Evolutionary conservation across 768 basidiomycete species (phyloP), one percentile per base, ranked within the genome.

Genomic region (Boletus edulis): DNA sequence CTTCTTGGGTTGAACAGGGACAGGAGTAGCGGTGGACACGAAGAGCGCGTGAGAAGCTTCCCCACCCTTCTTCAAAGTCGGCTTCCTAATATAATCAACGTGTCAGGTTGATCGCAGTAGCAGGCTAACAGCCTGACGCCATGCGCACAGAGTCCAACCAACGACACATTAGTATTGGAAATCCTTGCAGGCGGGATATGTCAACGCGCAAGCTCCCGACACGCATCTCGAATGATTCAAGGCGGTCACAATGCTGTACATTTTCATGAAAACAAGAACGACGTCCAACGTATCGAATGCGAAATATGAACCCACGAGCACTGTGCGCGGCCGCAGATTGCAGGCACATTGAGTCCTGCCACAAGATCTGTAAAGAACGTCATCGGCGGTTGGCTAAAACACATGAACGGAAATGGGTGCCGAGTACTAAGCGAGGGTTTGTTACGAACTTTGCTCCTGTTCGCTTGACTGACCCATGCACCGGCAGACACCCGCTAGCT

Each of bases 191-290:
- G 32, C 27, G 34, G 46, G 13, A 49, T 52, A 53, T 49, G 57
- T 53, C 52, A 57, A 51, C 32, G 31, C 32, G 52, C 34, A 31
- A 51, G 22, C 18, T 24, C 44, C 35, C 49, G 46, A 39, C 43
- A 50, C 32, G 34, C 43, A 46, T 42, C 44, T 49, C 55, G 44
- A 46, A 50, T 39, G 22, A n/a, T n/a, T n/a, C n/a, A 44, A 37
- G 48, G 50, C 24, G 34, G 46, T 39, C 40, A n/a, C 47, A 42
- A 47, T 32, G 48, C 29, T 45, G 45, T 47, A 45, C 27, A 46
- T 48, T 43, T 29, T 59, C 61, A 63, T 67, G 48, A 66, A 66
- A 66, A 66, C 55, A 59, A 56, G 62, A 53, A 49, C 29, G 35
- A 45, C 46, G 18, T 37, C 38, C 17, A 51, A 46, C 49, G 61